These are phyloP conservation scores for Apodospora peruviana DNA, from an alignment of 495 filamentous ascomycete genomes.

Conservation along the genomic window DNA sequence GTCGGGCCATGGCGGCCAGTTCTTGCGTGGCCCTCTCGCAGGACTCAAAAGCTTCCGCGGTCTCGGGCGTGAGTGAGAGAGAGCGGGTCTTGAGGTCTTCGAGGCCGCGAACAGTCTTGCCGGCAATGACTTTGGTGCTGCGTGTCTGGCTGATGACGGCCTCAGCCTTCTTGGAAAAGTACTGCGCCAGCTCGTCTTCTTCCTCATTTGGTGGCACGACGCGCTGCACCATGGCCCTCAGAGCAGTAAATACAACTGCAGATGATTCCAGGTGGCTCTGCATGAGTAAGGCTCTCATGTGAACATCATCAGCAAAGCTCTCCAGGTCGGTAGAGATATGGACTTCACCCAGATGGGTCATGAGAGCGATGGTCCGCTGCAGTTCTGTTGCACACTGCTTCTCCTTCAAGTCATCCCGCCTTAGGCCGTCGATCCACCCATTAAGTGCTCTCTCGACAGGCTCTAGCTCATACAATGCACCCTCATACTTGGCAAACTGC, in stretches of 20 bases:
- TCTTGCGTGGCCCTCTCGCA: constrained; percentile 59
- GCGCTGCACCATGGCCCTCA: constrained; percentile 59
- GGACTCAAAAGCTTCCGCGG: constrained; percentile 41
- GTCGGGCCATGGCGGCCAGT: constrained; percentile 61
- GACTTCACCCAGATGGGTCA: constrained; percentile 77
- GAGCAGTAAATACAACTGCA: constrained; percentile 58
- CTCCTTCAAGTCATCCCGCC: constrained; percentile 82
- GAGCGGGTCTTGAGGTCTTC: constrained; percentile 74
- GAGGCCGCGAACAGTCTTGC: constrained; percentile 70
- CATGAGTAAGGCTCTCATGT: constrained; percentile 65
- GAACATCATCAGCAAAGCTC: constrained; percentile 72
- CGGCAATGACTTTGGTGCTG: constrained; percentile 76
- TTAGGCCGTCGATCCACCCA: constrained; percentile 77
- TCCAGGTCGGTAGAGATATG: constrained; percentile 68
- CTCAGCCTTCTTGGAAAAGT: constrained; percentile 68
- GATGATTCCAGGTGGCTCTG: constrained; percentile 79
- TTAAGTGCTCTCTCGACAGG: constrained; percentile 88
- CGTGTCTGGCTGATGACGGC: constrained; percentile 67
- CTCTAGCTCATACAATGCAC: constrained; percentile 80
- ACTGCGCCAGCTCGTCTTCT: constrained; percentile 58
- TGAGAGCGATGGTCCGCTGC: constrained; percentile 75
- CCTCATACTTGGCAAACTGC: constrained; percentile 68
- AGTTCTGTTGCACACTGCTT: constrained; percentile 74
- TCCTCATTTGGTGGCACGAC: constrained; percentile 48
- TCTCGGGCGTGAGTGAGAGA: constrained; percentile 63